Evolutionary conservation across 495 filamentous ascomycete species (phyloP).

Genomic region (Neurospora sublineolata): DNA sequence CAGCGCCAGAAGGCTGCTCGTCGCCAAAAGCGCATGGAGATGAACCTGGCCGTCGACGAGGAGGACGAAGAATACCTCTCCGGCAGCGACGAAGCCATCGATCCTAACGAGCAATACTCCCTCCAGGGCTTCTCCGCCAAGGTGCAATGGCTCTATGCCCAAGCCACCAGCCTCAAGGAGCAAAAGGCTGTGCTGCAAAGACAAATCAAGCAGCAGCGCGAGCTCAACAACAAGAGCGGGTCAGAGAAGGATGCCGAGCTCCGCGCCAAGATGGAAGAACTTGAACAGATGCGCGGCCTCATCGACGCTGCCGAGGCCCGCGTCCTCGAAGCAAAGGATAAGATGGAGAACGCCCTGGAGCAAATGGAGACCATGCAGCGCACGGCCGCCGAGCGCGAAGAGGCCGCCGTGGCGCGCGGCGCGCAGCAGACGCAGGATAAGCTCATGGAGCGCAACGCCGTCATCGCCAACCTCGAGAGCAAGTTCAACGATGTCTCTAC

Average conservation of each 20-base stretch:
- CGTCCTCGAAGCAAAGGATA: conserved; percentile 31
- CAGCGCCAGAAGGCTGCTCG: conserved; percentile 41
- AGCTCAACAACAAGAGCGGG: conserved; percentile 60
- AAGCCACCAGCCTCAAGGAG: conserved; percentile 56
- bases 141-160: conserved; percentile 61
- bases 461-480: conserved; percentile 36
- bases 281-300: conserved; percentile 38
- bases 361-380: conserved; percentile 39
- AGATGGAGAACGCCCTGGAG: conserved; percentile 40
- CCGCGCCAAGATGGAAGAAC: conserved; percentile 37
- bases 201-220: conserved; percentile 86
- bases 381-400: conserved; percentile 17
- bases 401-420: conserved; percentile 23
- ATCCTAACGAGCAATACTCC: conserved; percentile 49
- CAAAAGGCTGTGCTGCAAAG: conserved; percentile 75
- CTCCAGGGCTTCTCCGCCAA: conserved; percentile 58
- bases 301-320: conserved; percentile 39
- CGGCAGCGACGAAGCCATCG: conserved; percentile 37
- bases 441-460: conserved; percentile 36
- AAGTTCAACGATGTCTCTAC: conserved; percentile 29
- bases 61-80: conserved; percentile 37
- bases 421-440: conserved; percentile 34
- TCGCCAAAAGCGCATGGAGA: conserved; percentile 30
- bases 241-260: conserved; percentile 49
- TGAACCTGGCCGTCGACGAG: conserved; percentile 24